Evolutionary conservation across 2,329 filamentous ascomycete genomes (phyloP).

Genomic region (Fusarium staphyleae): DNA sequence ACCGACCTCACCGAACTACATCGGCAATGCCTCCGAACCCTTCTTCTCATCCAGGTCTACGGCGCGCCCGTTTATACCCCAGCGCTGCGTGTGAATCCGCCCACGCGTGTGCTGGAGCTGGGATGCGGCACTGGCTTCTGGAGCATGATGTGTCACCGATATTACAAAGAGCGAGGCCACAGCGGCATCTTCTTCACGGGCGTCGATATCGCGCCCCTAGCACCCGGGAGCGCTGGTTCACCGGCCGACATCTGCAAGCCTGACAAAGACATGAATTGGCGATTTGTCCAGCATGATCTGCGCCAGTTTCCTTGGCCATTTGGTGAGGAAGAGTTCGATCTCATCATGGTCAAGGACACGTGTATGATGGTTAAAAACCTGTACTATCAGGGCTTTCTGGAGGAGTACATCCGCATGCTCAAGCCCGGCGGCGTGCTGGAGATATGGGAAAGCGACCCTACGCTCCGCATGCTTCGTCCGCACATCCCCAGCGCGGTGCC

Average conservation of each 20-base stretch:
- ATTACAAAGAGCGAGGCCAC: slow-evolving; percentile 74
- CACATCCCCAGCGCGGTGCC: slow-evolving; percentile 66
- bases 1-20: slow-evolving; percentile 88
- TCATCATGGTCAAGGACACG: slow-evolving; percentile 88
- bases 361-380: slow-evolving; percentile 69
- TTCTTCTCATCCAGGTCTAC: slow-evolving; percentile 82
- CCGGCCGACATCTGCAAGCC: slow-evolving; percentile 54
- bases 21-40: slow-evolving; percentile 82
- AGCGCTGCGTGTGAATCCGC: slow-evolving; percentile 69
- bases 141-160: slow-evolving; percentile 86
- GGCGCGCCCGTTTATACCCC: slow-evolving; percentile 81
- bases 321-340: slow-evolving; percentile 79
- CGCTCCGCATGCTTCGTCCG: slow-evolving; percentile 81
- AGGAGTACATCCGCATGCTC: slow-evolving; percentile 80
- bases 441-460: slow-evolving; percentile 88
- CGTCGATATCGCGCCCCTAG: slow-evolving; percentile 79
- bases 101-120: slow-evolving; percentile 81
- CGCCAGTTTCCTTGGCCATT: slow-evolving; percentile 80
- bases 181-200: slow-evolving; percentile 79
- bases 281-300: slow-evolving; percentile 87
- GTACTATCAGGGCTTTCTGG: slow-evolving; percentile 62
- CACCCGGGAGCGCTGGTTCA: slow-evolving; percentile 50
- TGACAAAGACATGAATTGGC: slow-evolving; percentile 82
- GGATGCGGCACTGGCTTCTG: slow-evolving; percentile 90
- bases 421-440: slow-evolving; percentile 82